Base-by-base conservation (phyloP, 176 grass and related monocot genomes). In the Luzula sylvatica region DNA sequence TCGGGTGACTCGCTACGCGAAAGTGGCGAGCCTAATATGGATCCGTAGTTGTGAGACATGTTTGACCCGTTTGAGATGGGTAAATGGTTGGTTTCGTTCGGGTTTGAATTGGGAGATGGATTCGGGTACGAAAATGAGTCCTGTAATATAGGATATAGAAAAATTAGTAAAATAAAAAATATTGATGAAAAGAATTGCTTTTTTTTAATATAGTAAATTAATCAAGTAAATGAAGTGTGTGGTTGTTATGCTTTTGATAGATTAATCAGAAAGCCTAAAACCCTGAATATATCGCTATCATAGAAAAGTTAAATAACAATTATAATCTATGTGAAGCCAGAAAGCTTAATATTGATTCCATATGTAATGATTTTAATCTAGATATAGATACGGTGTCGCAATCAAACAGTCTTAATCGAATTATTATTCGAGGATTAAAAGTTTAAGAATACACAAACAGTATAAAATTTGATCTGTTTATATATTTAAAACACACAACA, bases 1-100 rank as follows among this genome's bases (percentile, higher is more conserved):
- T 86, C 70, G 46, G 81, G 81, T 11, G 78, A 78, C 59, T 66
- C 74, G 66, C 68, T 87, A 57, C 75, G 72, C n/a, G 78, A 87
- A 57, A 87, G 75, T 3, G 78, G 81, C 21, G 87, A 64, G 4
- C 78, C 78, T 68, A 94, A 70, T 57, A 94, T 68, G 52, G 82
- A 80, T 13, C 67, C 78, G 68, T 72, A 94, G 17, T 66, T 39
- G 57, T 83, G 75, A 35, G 82, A 73, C 73, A 32, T 8, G 20
- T 68, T 55, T 32, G 69, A 55, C 44, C 67, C 75, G 58, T 65
- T 83, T 47, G 60, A 28, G 60, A 4, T 64, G 26, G 42, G 11
- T 26, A 13, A 47, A 17, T 20, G 24, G 46, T 63, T 63, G 4
- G 59, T 15, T 28, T 47, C 8, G 49, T 24, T 83, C 56, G 55